Conservation (phyloP, 306 rosid genomes). For the Delonix regia region DNA sequence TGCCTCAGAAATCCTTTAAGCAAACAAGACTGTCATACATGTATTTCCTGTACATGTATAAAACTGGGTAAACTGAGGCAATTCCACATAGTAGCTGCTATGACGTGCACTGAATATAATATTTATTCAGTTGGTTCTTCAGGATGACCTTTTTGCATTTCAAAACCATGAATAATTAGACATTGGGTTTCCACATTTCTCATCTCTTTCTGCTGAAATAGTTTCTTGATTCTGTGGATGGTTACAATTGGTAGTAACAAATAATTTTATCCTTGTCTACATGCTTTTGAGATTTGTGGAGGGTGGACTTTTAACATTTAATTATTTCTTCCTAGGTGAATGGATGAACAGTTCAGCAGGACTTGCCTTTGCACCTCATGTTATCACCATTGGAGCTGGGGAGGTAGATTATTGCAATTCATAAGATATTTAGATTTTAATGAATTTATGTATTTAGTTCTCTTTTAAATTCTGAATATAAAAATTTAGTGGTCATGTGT, state of each 20-base stretch:
- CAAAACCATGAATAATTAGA: background rate
- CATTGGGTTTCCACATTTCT: background rate
- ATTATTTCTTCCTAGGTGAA: constrained; percentile 62
- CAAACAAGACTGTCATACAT: background rate
- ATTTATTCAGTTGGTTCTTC: constrained; percentile 10
- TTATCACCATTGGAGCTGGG: constrained; percentile 75
- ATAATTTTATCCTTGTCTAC: background rate
- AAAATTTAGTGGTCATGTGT: constrained; percentile 1
- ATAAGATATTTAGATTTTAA: background rate
- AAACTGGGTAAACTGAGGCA: constrained; percentile 3
- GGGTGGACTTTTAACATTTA: constrained; percentile 23
- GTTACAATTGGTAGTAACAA: constrained; percentile 1
- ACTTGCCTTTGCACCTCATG: constrained; percentile 93
- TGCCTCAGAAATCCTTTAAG: constrained; percentile 2
- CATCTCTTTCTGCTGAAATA: background rate
- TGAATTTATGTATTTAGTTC: background rate
- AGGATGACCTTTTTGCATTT: background rate
- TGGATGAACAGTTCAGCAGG: constrained; percentile 99
- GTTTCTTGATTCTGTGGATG: background rate
- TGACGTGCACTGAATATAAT: background rate
- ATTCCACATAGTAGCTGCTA: background rate
- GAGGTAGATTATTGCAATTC: constrained; percentile 62
- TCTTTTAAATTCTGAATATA: background rate
- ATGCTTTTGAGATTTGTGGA: background rate
- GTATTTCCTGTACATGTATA: constrained; percentile 23